Evolutionary conservation across 2,329 filamentous ascomycete genomes (phyloP).

Genomic region (Teratosphaeria zuluensis): DNA sequence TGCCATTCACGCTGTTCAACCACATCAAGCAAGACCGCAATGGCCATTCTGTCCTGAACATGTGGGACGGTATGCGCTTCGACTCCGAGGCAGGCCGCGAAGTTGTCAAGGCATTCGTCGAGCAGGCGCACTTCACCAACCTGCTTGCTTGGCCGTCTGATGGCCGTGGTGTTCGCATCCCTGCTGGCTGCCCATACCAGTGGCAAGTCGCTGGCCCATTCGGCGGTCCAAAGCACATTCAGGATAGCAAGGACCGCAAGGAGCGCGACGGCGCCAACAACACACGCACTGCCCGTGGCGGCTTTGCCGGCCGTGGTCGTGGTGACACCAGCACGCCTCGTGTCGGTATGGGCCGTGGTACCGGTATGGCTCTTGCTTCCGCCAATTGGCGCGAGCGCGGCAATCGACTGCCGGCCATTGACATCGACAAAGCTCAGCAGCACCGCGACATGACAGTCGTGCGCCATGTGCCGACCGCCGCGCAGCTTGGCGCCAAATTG

Average conservation of each 20-base stretch:
- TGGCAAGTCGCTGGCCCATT: neutral
- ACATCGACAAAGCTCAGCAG: neutral
- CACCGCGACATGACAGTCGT: neutral
- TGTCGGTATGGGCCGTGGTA: neutral
- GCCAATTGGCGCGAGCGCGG: neutral
- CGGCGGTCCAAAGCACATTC: neutral
- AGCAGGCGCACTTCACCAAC: conserved; percentile 10
- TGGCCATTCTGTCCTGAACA: conserved; percentile 18
- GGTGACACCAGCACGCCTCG: neutral
- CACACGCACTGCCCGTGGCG: neutral
- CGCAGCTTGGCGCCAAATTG: neutral
- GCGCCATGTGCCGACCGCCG: neutral
- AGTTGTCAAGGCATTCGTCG: conserved; percentile 19
- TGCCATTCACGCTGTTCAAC: conserved; percentile 16
- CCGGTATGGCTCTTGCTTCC: neutral
- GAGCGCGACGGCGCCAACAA: neutral
- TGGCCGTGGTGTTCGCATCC: neutral
- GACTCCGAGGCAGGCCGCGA: conserved; percentile 14
- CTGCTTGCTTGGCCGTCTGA: conserved; percentile 4
- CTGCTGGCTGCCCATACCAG: neutral
- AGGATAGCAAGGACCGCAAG: neutral
- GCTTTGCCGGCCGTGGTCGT: neutral
- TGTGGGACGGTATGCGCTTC: conserved; percentile 26
- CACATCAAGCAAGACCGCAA: conserved; percentile 16
- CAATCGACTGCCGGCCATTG: neutral